A percentile compares a stretch with the other conserved stretches of the same genome.
phyloP scores from a whole-genome alignment of 768 basidiomycete species.

The Naganishia kalamii region DNA sequence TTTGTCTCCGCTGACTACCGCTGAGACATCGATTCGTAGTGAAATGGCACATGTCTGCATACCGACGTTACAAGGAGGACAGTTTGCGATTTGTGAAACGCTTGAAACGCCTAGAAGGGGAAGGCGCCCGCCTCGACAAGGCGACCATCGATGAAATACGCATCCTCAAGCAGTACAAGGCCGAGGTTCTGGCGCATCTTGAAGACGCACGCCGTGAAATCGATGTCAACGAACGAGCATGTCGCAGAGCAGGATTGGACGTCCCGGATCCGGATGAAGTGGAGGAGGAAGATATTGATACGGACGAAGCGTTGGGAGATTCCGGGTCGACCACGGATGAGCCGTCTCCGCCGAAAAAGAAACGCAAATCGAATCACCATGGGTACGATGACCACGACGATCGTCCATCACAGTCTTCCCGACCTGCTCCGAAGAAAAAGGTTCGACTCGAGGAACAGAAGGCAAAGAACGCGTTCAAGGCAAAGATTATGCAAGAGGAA shows the following conservation, averaged over 20 bases:
- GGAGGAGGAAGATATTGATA: background rate
- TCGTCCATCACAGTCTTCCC: background rate
- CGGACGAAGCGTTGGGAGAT: constrained; percentile 1
- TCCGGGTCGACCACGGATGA: background rate
- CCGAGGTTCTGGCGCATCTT: background rate
- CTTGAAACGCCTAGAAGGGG: background rate
- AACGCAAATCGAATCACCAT: background rate
- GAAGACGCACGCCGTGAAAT: constrained; percentile 1
- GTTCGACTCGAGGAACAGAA: background rate
- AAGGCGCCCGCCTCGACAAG: background rate
- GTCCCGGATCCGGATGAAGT: background rate
- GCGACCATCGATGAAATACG: background rate
- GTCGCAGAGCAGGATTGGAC: background rate
- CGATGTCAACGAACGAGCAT: background rate
- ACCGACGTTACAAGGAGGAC: constrained; percentile 9
- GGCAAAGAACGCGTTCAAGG: background rate
- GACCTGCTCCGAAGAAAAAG: background rate
- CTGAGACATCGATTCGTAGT: background rate
- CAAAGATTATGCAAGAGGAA: background rate
- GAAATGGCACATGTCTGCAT: constrained; percentile 8
- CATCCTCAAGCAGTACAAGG: background rate
- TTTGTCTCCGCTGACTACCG: background rate
- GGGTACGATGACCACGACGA: background rate
- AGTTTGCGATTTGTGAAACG: background rate
- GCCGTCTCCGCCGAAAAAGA: background rate